Percentiles rank a stretch among this genome's conserved stretches.
Evolutionary conservation across 768 basidiomycete species (phyloP).

Genomic region (Pluteus cervinus): DNA sequence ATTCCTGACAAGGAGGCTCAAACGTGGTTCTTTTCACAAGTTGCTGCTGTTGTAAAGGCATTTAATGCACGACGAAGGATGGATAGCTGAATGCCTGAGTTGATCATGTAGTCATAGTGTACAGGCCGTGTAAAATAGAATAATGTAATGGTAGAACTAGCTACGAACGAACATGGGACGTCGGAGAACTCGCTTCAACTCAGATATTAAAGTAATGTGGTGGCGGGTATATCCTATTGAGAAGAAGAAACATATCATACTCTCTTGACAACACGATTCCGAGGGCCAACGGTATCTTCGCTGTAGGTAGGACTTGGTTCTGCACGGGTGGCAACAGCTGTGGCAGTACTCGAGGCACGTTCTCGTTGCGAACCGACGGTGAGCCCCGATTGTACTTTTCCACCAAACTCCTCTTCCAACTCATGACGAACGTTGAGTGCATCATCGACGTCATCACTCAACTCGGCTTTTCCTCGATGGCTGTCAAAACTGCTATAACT

Average conservation of each 20-base stretch:
- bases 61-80: conserved; percentile 73
- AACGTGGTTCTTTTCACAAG: conserved; percentile 76
- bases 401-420: conserved; percentile 21
- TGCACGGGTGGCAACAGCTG: conserved; percentile 22
- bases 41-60: conserved; percentile 68
- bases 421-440: conserved; percentile 18
- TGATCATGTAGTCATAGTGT: too few species aligned
- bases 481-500: conserved; percentile 52
- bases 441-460: conserved; percentile 14
- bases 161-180: conserved; percentile 1
- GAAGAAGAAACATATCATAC: conserved; percentile 6
- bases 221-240: background rate
- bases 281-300: conserved; percentile 29
- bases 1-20: conserved; percentile 72
- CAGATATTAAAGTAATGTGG: conserved; percentile 4
- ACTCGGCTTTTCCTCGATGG: conserved; percentile 21
- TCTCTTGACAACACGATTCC: conserved; percentile 3
- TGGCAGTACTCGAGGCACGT: conserved; percentile 56
- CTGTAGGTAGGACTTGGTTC: conserved; percentile 32
- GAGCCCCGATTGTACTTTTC: too few species aligned
- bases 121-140: too few species aligned
- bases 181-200: conserved; percentile 2
- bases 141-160: conserved; percentile 5
- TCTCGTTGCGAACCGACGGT: conserved; percentile 37
- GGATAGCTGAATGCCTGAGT: conserved; percentile 35